A percentile compares a stretch with the other conserved stretches of the same genome.
Conservation (phyloP, 2,329 filamentous ascomycete species). For the Botrytis squamosa region DNA sequence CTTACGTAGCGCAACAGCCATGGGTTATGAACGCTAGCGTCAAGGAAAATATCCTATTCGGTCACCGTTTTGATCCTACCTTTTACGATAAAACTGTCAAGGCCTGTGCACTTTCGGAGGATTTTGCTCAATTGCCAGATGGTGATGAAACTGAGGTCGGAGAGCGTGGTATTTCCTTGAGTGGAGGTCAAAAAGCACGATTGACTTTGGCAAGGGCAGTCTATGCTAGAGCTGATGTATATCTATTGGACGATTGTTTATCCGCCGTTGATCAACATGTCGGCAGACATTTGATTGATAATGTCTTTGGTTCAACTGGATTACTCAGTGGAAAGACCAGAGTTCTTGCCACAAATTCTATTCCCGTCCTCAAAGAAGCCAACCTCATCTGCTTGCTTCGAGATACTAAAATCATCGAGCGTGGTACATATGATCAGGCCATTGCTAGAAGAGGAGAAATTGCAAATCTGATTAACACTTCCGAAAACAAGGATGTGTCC, state of each 20-base stretch:
- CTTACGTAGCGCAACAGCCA: constrained; percentile 87
- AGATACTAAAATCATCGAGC: constrained; percentile 79
- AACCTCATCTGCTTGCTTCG: constrained; percentile 85
- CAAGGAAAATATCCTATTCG: constrained; percentile 95
- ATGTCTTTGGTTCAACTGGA: constrained; percentile 83
- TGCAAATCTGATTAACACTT: constrained; percentile 76
- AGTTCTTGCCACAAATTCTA: constrained; percentile 92
- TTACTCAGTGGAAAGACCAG: constrained; percentile 83
- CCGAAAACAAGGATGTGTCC: constrained; percentile 56
- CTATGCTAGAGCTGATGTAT: constrained; percentile 94
- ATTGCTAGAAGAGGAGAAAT: constrained; percentile 94
- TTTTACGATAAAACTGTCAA: constrained; percentile 94
- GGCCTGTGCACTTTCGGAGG: constrained; percentile 86
- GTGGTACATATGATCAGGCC: constrained; percentile 85
- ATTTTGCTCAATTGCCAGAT: constrained; percentile 89
- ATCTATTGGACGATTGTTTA: constrained; percentile 88
- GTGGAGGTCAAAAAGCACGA: constrained; percentile 93
- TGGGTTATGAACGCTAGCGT: constrained; percentile 99
- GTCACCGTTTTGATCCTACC: constrained; percentile 85
- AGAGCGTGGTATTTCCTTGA: constrained; percentile 93
- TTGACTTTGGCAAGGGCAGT: constrained; percentile 90
- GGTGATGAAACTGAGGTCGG: constrained; percentile 96
- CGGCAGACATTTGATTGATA: constrained; percentile 89
- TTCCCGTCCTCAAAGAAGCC: constrained; percentile 83
- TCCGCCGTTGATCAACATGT: constrained; percentile 99